Conservation (phyloP, 2,329 filamentous ascomycete species). For the Sporothrix pseudoabietina region DNA sequence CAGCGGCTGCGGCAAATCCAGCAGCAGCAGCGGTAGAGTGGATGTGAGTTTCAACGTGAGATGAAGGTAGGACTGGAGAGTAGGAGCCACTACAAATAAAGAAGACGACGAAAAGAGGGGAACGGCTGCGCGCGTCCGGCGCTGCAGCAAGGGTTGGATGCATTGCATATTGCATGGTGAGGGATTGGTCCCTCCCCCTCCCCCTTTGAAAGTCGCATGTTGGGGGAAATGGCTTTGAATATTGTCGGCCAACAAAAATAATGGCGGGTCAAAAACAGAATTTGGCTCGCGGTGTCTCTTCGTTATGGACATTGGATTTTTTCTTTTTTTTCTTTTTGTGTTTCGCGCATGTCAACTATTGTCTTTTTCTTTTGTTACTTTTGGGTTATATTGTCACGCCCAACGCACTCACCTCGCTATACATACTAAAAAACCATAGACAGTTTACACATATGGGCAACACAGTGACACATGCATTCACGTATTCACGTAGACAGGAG, state of each 20-base stretch:
- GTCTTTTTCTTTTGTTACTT: background rate
- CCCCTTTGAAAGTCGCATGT: background rate
- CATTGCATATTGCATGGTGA: background rate
- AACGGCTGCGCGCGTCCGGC: background rate
- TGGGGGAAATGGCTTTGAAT: constrained; percentile 11
- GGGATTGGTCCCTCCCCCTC: background rate
- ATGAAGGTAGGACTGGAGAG: background rate
- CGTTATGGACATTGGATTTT: background rate
- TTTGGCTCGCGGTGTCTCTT: background rate
- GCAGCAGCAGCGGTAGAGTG: constrained; percentile 2
- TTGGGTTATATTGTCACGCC: background rate
- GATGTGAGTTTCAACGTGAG: background rate
- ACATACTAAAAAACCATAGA: constrained; percentile 17
- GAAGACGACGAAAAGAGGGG: background rate
- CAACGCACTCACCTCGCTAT: constrained; percentile 22
- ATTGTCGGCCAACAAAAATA: background rate
- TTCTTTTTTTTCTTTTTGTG: background rate
- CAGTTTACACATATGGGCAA: background rate
- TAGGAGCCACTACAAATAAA: background rate
- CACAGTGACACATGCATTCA: background rate
- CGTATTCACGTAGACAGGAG: background rate
- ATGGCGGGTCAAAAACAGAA: background rate
- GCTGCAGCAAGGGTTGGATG: constrained; percentile 10
- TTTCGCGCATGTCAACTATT: background rate
- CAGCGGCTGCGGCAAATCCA: constrained; percentile 43